These are phyloP conservation scores for Helicostylum pulchrum DNA, from an alignment of 192 early-diverging fungal genomes.

Conservation along the genomic window DNA sequence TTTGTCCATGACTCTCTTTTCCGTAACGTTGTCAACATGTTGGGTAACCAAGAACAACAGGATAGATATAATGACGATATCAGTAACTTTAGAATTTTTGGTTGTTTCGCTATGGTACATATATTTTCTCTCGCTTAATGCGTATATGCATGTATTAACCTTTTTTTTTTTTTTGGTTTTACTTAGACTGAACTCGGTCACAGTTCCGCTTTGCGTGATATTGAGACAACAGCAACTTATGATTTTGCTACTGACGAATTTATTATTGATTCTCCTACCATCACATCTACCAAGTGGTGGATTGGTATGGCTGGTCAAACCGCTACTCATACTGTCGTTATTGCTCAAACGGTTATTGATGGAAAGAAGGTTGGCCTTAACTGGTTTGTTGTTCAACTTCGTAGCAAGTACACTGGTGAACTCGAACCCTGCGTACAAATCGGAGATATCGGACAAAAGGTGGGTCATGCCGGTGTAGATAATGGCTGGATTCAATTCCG, in stretches of 20 bases:
- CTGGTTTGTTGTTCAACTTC: conserved; percentile 65
- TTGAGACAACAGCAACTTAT: conserved; percentile 66
- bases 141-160: too few species aligned
- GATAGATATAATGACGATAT: conserved; percentile 52
- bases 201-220: conserved; percentile 55
- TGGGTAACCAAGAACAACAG: conserved; percentile 57
- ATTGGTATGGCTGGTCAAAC: conserved; percentile 64
- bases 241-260: conserved; percentile 55
- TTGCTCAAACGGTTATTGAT: conserved; percentile 59
- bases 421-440: conserved; percentile 49
- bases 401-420: conserved; percentile 46
- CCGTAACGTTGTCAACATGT: conserved; percentile 49
- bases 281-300: conserved; percentile 66
- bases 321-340: conserved; percentile 62
- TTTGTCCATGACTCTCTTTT: conserved; percentile 63
- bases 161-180: not conserved
- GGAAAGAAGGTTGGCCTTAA: conserved; percentile 57
- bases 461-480: conserved; percentile 57
- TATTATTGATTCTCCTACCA: conserved; percentile 57
- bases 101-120: conserved; percentile 66
- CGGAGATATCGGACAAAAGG: conserved; percentile 63
- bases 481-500: conserved; percentile 70
- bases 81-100: conserved; percentile 50
- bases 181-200: conserved; percentile 63
- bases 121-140: too few species aligned